Conservation (phyloP, 331 rosid genomes). For the Phaseolus coccineus region DNA sequence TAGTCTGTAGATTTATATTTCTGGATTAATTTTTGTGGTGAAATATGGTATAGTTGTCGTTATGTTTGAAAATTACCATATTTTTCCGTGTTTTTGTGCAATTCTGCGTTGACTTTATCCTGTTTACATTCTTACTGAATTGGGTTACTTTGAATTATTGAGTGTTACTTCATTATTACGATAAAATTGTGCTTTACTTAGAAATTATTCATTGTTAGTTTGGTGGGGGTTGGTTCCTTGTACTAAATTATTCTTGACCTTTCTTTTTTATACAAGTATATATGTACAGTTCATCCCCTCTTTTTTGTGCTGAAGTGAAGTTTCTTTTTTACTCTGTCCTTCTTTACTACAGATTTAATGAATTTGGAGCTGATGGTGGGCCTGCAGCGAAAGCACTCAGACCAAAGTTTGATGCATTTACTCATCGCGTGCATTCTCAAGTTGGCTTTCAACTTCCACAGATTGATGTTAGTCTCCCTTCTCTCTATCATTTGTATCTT, state of each 20-base stretch:
- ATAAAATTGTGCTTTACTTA: not conserved
- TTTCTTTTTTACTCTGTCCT: conserved; percentile 29
- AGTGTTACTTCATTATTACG: conserved; percentile 1
- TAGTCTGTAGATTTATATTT: not conserved
- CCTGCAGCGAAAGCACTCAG: conserved; percentile 53
- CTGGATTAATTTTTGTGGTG: not conserved
- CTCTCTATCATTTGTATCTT: not conserved
- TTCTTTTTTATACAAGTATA: not conserved
- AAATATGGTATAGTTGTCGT: not conserved
- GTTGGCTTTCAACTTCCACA: conserved; percentile 59
- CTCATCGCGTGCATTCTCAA: conserved; percentile 55
- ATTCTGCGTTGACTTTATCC: not conserved
- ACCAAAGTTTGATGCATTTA: conserved; percentile 58
- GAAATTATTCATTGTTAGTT: not conserved
- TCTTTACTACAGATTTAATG: conserved; percentile 47
- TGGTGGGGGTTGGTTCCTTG: not conserved
- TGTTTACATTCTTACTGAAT: conserved; percentile 12
- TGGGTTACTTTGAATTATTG: conserved; percentile 16
- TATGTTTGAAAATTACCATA: not conserved
- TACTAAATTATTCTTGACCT: not conserved
- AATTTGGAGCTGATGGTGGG: conserved; percentile 62
- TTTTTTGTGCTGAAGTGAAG: conserved; percentile 12
- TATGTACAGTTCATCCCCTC: not conserved
- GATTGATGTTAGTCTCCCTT: conserved; percentile 52
- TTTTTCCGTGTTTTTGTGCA: conserved; percentile 5